Conservation (phyloP, 1,284 basidiomycete genomes). For the Ceratorhiza oryzae-sativae region DNA sequence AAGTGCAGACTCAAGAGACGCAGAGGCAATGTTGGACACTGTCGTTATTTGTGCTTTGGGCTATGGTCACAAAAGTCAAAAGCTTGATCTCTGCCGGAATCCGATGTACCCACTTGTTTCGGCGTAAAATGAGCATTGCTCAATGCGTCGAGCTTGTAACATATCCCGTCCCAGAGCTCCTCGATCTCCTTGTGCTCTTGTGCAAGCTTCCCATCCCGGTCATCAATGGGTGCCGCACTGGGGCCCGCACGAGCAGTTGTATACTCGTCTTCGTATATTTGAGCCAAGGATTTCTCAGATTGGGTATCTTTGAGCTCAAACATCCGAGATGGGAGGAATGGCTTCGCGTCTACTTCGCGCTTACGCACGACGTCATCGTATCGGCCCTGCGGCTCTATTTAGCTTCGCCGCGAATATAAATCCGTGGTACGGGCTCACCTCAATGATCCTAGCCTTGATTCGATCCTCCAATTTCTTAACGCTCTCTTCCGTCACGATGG, state of each 20-base stretch:
- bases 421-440: constrained; percentile 54
- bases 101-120: constrained; percentile 70
- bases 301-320: constrained; percentile 92
- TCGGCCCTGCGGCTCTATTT: constrained; percentile 53
- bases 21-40: constrained; percentile 81
- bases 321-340: constrained; percentile 89
- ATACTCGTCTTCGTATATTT: constrained; percentile 97
- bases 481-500: constrained; percentile 88
- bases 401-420: background rate
- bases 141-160: constrained; percentile 89
- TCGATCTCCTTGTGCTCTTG: constrained; percentile 91
- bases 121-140: constrained; percentile 96
- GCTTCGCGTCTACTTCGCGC: constrained; percentile 78
- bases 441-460: constrained; percentile 90
- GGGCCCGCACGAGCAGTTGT: constrained; percentile 67
- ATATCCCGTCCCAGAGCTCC: constrained; percentile 83
- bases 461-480: constrained; percentile 86
- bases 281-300: constrained; percentile 87
- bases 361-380: constrained; percentile 93
- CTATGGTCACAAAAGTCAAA: constrained; percentile 53
- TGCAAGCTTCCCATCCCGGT: constrained; percentile 86
- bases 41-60: constrained; percentile 91
- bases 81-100: too few species aligned
- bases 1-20: constrained; percentile 89
- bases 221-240: constrained; percentile 60